phyloP scores from a whole-genome alignment of 768 basidiomycete species.

The Boletus sp. region DNA sequence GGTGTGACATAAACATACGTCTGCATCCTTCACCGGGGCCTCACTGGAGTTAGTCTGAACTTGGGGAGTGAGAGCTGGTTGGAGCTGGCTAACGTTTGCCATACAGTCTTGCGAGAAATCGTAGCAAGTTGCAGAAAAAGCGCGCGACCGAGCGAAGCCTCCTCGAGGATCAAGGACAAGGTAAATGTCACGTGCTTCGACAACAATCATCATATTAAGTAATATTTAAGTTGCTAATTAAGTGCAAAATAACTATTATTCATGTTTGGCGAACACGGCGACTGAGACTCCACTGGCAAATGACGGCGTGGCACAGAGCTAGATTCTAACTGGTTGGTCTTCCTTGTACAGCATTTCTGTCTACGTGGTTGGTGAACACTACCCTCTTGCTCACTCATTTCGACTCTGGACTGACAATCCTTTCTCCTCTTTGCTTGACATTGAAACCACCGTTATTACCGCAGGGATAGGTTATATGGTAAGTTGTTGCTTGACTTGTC shows the following conservation, averaged over 20 bases:
- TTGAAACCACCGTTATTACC: no score
- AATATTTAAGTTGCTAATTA: not conserved
- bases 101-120: not conserved
- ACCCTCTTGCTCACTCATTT: no score
- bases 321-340: no score
- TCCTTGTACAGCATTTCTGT: no score
- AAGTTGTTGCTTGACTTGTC: not conserved
- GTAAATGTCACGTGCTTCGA: slow-evolving; percentile 3
- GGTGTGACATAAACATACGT: slow-evolving; percentile 18
- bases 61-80: slow-evolving; percentile 21
- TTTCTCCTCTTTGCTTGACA: not conserved
- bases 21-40: slow-evolving; percentile 31
- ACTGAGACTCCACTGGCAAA: no score
- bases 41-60: slow-evolving; percentile 26
- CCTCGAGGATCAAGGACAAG: not conserved
- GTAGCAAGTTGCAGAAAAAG: no score
- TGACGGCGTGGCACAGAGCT: no score
- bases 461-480: not conserved
- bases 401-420: not conserved
- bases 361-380: no score
- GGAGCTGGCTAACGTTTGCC: slow-evolving; percentile 34
- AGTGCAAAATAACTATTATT: no score
- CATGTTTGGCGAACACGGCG: no score
- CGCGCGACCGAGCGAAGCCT: no score
- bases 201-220: not conserved